Evolutionary conservation across 73 alveolate genomes (phyloP).

Genomic region (Breviolum minutum): DNA sequence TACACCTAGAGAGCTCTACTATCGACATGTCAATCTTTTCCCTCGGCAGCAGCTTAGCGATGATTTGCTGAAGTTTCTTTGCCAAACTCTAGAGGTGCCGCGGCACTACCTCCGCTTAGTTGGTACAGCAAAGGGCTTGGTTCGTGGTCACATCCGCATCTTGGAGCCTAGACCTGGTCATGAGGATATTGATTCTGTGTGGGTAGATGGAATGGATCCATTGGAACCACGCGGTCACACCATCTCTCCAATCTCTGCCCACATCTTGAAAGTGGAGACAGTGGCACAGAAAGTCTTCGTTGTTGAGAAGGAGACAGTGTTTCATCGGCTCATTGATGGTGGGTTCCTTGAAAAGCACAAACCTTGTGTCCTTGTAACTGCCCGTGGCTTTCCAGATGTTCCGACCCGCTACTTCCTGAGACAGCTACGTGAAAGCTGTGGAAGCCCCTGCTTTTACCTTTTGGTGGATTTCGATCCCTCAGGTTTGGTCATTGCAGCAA

Average conservation of each 20-base stretch:
- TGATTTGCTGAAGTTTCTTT: conserved; percentile 53
- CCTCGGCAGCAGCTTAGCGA: conserved; percentile 76
- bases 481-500: conserved; percentile 71
- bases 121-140: conserved; percentile 87
- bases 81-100: conserved; percentile 72
- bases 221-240: conserved; percentile 92
- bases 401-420: conserved; percentile 78
- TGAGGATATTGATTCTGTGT: conserved; percentile 20
- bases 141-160: conserved; percentile 83
- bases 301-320: conserved; percentile 80
- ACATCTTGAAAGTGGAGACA: conserved; percentile 39
- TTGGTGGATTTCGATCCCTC: conserved; percentile 76
- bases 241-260: conserved; percentile 76
- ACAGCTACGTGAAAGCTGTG: conserved; percentile 29
- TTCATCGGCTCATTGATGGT: conserved; percentile 66
- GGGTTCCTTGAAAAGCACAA: conserved; percentile 74
- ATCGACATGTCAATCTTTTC: conserved; percentile 65
- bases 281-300: conserved; percentile 63
- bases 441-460: conserved; percentile 21
- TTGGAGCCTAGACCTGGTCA: conserved; percentile 58
- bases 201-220: conserved; percentile 93
- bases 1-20: conserved; percentile 73
- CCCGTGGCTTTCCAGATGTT: conserved; percentile 85
- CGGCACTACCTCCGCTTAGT: conserved; percentile 70
- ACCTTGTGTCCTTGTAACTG: conserved; percentile 80